Conservation (phyloP, 352 stramenopile species). For the Pilasporangium apinafurcum region DNA sequence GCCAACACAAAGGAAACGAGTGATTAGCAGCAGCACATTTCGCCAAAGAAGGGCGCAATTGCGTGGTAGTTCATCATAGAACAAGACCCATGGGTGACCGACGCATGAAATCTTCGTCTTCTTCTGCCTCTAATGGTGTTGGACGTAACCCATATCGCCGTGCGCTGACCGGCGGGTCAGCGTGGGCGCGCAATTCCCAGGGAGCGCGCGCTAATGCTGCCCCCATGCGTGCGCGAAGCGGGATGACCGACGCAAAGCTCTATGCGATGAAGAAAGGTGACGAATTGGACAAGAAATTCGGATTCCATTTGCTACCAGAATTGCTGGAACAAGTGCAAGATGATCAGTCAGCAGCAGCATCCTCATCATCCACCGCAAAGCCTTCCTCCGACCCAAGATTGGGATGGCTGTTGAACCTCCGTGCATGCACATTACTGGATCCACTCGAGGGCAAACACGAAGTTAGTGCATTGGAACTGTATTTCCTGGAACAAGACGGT, state of each 20-base stretch:
- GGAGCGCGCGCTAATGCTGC: conserved; percentile 58
- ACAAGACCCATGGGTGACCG: too few relatives aligned
- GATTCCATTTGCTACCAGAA: conserved; percentile 52
- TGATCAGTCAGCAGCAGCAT: conserved; percentile 1
- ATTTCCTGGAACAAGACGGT: conserved; percentile 93
- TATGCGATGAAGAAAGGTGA: conserved; percentile 53
- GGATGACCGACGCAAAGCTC: conserved; percentile 58
- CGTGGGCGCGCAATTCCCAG: conserved; percentile 67
- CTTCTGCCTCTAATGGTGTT: too few relatives aligned
- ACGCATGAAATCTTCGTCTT: too few relatives aligned
- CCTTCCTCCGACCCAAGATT: conserved; percentile 30
- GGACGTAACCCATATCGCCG: conserved; percentile 29
- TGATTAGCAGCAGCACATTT: too few relatives aligned
- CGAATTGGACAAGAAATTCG: conserved; percentile 62
- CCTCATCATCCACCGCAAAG: too few relatives aligned
- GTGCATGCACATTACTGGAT: conserved; percentile 48
- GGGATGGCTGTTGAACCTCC: conserved; percentile 72
- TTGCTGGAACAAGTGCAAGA: conserved; percentile 51
- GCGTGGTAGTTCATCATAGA: too few relatives aligned
- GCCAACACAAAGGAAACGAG: too few relatives aligned
- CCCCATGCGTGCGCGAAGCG: conserved; percentile 20
- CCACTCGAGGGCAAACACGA: conserved; percentile 63
- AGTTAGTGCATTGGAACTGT: conserved; percentile 91
- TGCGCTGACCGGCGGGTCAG: conserved; percentile 50
- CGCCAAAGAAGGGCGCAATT: too few relatives aligned